These are phyloP conservation scores for Silene coronaria DNA, from an alignment of 179 eudicot genomes.

Conservation along the genomic window DNA sequence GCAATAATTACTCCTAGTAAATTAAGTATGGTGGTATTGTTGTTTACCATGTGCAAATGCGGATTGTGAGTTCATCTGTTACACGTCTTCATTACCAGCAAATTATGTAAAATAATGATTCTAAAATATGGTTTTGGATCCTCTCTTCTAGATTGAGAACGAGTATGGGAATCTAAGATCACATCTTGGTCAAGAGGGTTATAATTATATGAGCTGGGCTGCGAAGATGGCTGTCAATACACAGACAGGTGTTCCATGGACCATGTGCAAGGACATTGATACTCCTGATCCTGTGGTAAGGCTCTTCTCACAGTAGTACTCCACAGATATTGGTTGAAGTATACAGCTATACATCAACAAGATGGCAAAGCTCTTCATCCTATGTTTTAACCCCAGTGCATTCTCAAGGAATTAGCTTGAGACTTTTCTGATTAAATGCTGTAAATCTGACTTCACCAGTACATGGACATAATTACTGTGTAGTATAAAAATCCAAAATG, in stretches of 20 bases:
- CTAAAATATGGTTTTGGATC: neutral
- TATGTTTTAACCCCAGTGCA: no score
- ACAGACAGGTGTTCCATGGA: conserved; percentile 94
- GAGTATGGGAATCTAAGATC: conserved; percentile 70
- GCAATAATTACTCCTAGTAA: no score
- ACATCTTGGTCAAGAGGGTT: conserved; percentile 57
- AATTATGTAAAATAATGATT: neutral
- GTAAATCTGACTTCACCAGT: neutral
- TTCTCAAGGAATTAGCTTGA: no score
- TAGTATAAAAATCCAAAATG: neutral
- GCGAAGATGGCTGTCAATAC: conserved; percentile 75
- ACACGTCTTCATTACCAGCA: neutral
- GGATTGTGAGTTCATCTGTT: no score
- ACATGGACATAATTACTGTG: neutral
- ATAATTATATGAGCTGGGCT: conserved; percentile 81
- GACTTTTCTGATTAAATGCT: neutral
- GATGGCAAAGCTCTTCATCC: no score
- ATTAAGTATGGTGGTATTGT: no score
- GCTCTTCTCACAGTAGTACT: neutral
- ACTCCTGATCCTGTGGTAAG: conserved; percentile 95
- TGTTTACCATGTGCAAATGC: no score
- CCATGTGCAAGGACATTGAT: conserved; percentile 86
- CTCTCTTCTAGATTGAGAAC: conserved; percentile 62
- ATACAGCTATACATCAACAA: neutral
- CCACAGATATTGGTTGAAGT: neutral